Evolutionary conservation across 2,329 filamentous ascomycete genomes (phyloP), one percentile per base, ranked within the genome.

Genomic region (Teratosphaeria epicoccoides): DNA sequence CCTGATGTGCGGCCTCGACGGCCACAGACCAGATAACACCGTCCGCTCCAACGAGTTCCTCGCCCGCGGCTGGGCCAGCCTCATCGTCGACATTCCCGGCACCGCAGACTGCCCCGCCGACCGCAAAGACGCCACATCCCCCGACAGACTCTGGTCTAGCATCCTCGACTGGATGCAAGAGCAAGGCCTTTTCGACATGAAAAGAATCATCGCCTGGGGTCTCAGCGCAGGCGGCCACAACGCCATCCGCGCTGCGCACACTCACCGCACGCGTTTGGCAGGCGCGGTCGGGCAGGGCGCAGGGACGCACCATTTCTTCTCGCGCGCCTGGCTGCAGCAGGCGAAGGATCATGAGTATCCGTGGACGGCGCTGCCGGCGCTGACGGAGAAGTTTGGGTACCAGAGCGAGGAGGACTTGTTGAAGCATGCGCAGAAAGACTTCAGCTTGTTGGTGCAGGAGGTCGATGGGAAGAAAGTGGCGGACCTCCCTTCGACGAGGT

Each of bases 51-150:
- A 84, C 49, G 81, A 83, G 67, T 83, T 85, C 59, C 67, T 83
- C 5, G 65, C 71, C 1, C 76, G 82, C 43, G 82, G 82, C 2
- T 86, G 82, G 82, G 82, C 73, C 1, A 71, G 70, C 9, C 73
- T 86, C 2, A 76, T 83, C 23, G 74, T 75, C 7, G 83, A 86
- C 66, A 83, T 84, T 51, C 81, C 81, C 0, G 82, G 82, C 0
- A 84, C 82, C 1, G 83, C 80, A 4, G 83, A 87, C 63, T 85
- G 78, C 53, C 83, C 83, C 0, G 80, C 82, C 0, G 79, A 83
- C 55, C 72, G 79, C 25, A 70, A 73, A 0, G 83, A 87, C 61
- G 77, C 83, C 0, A 65, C 68, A 3, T 75, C 75, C 1, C 71
- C 80, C 0, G 84, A 87, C 60, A 73, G 83, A 2, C 66, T 85